phyloP scores from a whole-genome alignment of 768 basidiomycete species.

The Mycena kentingensis region DNA sequence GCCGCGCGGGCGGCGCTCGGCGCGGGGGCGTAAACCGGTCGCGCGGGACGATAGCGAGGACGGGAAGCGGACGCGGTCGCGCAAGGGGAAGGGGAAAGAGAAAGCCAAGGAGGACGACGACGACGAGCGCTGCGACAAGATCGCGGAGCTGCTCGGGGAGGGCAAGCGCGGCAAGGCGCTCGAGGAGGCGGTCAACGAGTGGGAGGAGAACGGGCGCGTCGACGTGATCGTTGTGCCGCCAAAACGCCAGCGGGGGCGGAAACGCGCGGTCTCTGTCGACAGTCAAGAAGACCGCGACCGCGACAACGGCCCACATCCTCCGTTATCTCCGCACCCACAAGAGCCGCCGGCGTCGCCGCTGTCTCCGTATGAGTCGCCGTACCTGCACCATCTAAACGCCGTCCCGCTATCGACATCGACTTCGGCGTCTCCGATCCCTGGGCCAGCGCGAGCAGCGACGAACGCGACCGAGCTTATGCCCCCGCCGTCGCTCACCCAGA shows the following conservation, averaged over 20 bases:
- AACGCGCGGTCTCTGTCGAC: neutral
- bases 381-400: neutral
- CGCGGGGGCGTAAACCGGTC: neutral
- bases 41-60: neutral
- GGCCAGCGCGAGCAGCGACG: neutral
- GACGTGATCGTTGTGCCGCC: constrained; percentile 15
- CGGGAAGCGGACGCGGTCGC: constrained; percentile 10
- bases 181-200: constrained; percentile 63
- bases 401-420: neutral
- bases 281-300: neutral
- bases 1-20: constrained; percentile 10
- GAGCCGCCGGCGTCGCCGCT: neutral
- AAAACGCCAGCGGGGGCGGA: too few species aligned
- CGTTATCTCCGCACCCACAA: neutral
- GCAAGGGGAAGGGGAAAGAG: constrained; percentile 29
- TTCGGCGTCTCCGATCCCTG: constrained; percentile 2
- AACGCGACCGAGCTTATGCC: constrained; percentile 13
- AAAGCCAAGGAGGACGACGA: constrained; percentile 34
- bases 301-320: neutral
- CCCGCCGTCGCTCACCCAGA: constrained; percentile 51
- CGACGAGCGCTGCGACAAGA: constrained; percentile 63
- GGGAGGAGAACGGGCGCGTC: constrained; percentile 44
- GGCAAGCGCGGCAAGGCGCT: too few species aligned
- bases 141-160: constrained; percentile 63
- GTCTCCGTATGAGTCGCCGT: constrained; percentile 5